Evolutionary conservation across 805 yeast species (phyloP).

Genomic region (Suhomyces sp.): DNA sequence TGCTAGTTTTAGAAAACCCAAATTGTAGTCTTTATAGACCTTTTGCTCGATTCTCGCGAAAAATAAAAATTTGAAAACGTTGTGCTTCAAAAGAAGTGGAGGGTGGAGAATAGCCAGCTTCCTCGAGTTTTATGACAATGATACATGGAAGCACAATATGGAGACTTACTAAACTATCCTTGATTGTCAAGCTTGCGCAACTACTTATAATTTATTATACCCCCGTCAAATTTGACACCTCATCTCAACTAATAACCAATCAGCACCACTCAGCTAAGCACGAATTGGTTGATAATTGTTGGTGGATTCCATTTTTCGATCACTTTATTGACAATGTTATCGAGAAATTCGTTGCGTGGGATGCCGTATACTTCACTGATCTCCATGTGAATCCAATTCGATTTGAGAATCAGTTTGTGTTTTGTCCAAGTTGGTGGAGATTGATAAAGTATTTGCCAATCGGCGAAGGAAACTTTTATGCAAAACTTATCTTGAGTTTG

Average conservation of each 20-base stretch:
- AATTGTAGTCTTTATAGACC: not conserved
- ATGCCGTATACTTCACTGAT: constrained; percentile 70
- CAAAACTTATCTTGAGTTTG: constrained; percentile 46
- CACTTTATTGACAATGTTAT: constrained; percentile 23
- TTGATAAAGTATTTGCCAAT: constrained; percentile 30
- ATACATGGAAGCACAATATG: not conserved
- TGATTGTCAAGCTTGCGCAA: constrained; percentile 37
- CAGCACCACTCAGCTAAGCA: constrained; percentile 14
- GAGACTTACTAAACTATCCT: constrained; percentile 17
- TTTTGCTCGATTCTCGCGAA: not conserved
- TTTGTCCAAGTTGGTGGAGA: constrained; percentile 74
- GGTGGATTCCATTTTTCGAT: constrained; percentile 3
- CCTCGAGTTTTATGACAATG: not conserved
- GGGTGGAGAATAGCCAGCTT: not conserved
- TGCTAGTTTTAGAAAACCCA: not conserved
- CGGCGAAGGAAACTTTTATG: constrained; percentile 36
- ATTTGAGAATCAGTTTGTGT: constrained; percentile 92
- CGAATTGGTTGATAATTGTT: not conserved
- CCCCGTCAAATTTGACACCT: constrained; percentile 50
- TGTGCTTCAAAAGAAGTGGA: not conserved
- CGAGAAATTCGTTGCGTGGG: constrained; percentile 74
- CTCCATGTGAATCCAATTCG: constrained; percentile 47
- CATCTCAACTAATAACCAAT: constrained; percentile 37
- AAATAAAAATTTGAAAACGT: not conserved
- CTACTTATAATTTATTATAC: constrained; percentile 33